Base-by-base conservation (phyloP, 306 rosid species). In the Vigna hirtella region DNA sequence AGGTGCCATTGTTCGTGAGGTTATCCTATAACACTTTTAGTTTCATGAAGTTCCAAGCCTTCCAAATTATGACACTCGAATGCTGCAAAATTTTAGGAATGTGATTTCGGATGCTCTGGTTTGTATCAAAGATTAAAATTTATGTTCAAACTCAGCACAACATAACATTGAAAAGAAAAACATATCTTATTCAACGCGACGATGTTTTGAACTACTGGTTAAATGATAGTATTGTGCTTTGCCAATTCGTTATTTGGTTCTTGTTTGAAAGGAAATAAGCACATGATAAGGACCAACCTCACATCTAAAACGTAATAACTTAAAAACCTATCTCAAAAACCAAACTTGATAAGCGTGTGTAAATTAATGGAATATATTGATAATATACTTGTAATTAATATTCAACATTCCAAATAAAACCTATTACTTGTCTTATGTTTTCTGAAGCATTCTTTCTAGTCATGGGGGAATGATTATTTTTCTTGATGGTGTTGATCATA, bases 1-100 rank as follows among this genome's bases (percentile, higher is more conserved):
- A 78, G 98, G 99, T 77, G 98, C 99, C 75, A 95, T 95, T 65
- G 96, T 91, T 65, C 92, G 99, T 93, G 78, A 82, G 89, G 20
- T 30, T 80, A 78, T 66, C 76, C 42, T 36, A 24, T 36, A 65
- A 34, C 42, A 22, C 22, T 49, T 74, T 74, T 65, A 40, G 59
- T 58, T 77, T 59, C 22, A 26, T n/a, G 7, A 40, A 47, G 69
- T 56, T 74, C 43, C 42, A 24, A 59, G 18, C 9, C 47, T 74
- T 76, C 13, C 40, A 71, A 56, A 68, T 34, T 53, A 50, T 50
- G 56, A 43, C 53, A 52, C 63, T 65, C 79, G 34, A 8, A 32
- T 70, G 66, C 62, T 59, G 38, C 26, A 73, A 22, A 62, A 18
- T 62, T 66, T 56, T 18, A 76, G 72, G 47, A 59, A 68, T 42